Conservation (phyloP, 129 eudicot species). For the Kitagawia praeruptora region DNA sequence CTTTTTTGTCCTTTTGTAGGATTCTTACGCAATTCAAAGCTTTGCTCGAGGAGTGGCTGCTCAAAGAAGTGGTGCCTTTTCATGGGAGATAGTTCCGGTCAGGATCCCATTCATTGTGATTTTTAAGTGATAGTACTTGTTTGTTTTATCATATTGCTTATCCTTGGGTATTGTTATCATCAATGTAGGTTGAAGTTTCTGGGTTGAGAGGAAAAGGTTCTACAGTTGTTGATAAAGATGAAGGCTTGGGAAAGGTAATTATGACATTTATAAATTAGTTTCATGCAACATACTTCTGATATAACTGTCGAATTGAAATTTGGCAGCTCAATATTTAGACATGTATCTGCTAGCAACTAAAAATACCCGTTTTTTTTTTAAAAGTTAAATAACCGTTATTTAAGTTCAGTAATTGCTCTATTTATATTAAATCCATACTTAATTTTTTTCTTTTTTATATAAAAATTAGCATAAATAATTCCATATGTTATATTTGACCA, state of each 20-base stretch:
- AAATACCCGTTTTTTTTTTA: too few relatives aligned
- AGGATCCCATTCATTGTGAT: slow-evolving; percentile 17
- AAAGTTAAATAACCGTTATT: too few relatives aligned
- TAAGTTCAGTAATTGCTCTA: neutral
- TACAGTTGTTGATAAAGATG: slow-evolving; percentile 52
- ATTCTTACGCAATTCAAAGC: slow-evolving; percentile 82
- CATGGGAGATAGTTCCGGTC: slow-evolving; percentile 94
- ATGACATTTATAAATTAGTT: neutral
- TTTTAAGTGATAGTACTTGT: neutral
- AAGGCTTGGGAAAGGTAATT: slow-evolving; percentile 56
- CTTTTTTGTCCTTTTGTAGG: slow-evolving; percentile 33
- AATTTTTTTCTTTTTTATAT: too few relatives aligned
- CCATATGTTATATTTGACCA: neutral
- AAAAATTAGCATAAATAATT: neutral
- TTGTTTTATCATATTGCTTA: neutral
- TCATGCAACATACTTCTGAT: neutral
- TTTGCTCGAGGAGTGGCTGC: slow-evolving; percentile 80
- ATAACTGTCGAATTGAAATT: neutral
- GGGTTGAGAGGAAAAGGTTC: slow-evolving; percentile 56
- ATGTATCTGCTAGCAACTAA: neutral
- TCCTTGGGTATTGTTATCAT: neutral
- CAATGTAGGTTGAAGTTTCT: slow-evolving; percentile 55
- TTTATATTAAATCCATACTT: neutral
- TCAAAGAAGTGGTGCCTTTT: slow-evolving; percentile 63
- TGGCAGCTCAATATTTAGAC: neutral